phyloP scores from a whole-genome alignment of 1,139 yeast genomes.

The Zygosaccharomyces sapae region DNA sequence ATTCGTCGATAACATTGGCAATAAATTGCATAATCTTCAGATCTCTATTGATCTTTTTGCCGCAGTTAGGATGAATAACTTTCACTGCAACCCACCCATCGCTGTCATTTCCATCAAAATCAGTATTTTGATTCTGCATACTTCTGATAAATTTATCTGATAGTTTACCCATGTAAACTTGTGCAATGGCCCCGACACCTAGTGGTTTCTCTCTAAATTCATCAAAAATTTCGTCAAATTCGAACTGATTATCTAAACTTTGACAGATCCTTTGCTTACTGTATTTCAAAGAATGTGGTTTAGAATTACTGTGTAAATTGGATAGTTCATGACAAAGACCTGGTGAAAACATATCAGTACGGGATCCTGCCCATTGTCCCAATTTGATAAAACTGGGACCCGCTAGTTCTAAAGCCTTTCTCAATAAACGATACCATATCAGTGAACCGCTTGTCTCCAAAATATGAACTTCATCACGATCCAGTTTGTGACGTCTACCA shows the following conservation, averaged over 20 bases:
- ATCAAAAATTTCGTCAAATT: slow-evolving; percentile 67
- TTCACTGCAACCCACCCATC: slow-evolving; percentile 77
- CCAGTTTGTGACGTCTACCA: slow-evolving; percentile 45
- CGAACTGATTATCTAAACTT: slow-evolving; percentile 55
- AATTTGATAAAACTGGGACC: slow-evolving; percentile 94
- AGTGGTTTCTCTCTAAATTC: slow-evolving; percentile 71
- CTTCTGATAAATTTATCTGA: slow-evolving; percentile 44
- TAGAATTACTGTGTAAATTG: slow-evolving; percentile 75
- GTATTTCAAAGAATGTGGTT: slow-evolving; percentile 59
- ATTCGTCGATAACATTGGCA: slow-evolving; percentile 59
- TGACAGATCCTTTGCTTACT: slow-evolving; percentile 57
- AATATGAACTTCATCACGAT: slow-evolving; percentile 31
- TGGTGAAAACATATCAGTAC: slow-evolving; percentile 85
- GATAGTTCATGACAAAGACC: slow-evolving; percentile 77
- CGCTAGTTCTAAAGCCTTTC: slow-evolving; percentile 72
- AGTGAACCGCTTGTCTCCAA: slow-evolving; percentile 55
- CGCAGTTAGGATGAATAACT: slow-evolving; percentile 88
- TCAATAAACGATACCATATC: slow-evolving; percentile 65
- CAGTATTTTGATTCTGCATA: slow-evolving; percentile 22
- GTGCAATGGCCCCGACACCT: slow-evolving; percentile 98
- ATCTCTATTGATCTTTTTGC: slow-evolving; percentile 68
- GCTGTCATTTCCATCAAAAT: slow-evolving; percentile 13
- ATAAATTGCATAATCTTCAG: slow-evolving; percentile 76
- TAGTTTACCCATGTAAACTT: slow-evolving; percentile 77
- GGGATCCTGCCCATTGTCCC: slow-evolving; percentile 99